These are phyloP conservation scores for Xylaria multiplex DNA, from an alignment of 2,329 filamentous ascomycete species.

Conservation along the genomic window DNA sequence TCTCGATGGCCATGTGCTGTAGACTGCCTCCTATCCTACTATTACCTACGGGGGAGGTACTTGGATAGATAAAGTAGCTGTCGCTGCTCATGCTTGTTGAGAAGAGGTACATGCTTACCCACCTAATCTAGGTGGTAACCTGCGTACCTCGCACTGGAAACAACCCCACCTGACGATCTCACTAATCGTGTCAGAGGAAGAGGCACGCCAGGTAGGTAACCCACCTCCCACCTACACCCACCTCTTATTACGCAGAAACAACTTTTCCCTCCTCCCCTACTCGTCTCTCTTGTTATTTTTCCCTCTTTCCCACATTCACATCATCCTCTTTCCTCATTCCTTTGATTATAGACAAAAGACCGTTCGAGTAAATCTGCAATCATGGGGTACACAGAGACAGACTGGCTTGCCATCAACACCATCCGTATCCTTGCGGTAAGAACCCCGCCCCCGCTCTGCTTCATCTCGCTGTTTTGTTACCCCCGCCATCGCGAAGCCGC, in stretches of 20 bases:
- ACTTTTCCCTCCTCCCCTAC: constrained; percentile 26
- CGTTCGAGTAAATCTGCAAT: constrained; percentile 53
- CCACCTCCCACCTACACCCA: constrained; percentile 24
- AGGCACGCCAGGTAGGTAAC: constrained; percentile 6
- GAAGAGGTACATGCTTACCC: background rate
- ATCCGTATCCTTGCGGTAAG: constrained; percentile 95
- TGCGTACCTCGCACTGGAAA: background rate
- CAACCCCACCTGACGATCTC: constrained; percentile 36
- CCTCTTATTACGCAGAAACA: constrained; percentile 21
- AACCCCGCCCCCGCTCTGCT: constrained; percentile 41
- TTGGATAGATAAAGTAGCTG: background rate
- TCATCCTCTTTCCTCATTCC: constrained; percentile 35
- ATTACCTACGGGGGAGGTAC: too few species aligned
- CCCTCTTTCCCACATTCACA: constrained; percentile 25
- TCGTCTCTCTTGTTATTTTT: constrained; percentile 34
- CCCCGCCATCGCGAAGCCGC: constrained; percentile 48
- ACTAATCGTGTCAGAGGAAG: constrained; percentile 33
- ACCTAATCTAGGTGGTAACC: background rate
- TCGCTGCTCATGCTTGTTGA: background rate
- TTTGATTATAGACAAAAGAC: constrained; percentile 34
- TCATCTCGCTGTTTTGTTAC: constrained; percentile 37
- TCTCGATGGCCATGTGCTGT: too few species aligned
- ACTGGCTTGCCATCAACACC: constrained; percentile 95
- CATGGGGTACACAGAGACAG: constrained; percentile 90
- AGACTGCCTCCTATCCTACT: too few species aligned